Percentiles rank a stretch among this genome's conserved stretches.
Conservation (phyloP, 345 rosid genomes). For the Gossypium longicalyx region DNA sequence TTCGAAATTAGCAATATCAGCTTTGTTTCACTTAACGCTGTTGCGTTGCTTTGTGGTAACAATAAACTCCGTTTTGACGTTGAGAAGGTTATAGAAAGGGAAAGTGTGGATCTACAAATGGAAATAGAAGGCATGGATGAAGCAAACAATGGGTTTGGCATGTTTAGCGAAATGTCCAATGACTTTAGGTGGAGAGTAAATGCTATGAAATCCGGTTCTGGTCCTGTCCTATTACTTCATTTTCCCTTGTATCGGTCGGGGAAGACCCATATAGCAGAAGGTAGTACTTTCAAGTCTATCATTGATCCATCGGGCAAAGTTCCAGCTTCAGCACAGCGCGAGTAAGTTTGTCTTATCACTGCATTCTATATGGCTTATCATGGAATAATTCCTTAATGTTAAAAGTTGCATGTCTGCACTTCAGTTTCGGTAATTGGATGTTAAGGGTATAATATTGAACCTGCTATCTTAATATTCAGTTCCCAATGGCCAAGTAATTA, state of each 20-base stretch:
- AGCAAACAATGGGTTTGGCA: conserved; percentile 10
- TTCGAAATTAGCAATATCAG: conserved; percentile 54
- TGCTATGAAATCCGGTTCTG: conserved; percentile 36
- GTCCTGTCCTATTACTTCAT: conserved; percentile 59
- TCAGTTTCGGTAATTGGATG: background rate
- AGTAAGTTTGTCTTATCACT: conserved; percentile 14
- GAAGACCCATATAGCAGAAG: conserved; percentile 14
- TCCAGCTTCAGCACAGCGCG: conserved; percentile 16
- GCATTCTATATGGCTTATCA: background rate
- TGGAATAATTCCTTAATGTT: background rate
- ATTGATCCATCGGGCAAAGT: background rate
- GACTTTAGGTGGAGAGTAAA: conserved; percentile 39
- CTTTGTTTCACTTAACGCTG: conserved; percentile 57
- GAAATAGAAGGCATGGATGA: conserved; percentile 17
- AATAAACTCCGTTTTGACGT: conserved; percentile 40
- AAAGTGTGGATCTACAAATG: conserved; percentile 32
- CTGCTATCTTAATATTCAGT: background rate
- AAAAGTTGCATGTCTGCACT: background rate
- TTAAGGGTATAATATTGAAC: background rate
- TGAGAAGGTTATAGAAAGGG: conserved; percentile 54
- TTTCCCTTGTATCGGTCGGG: conserved; percentile 39
- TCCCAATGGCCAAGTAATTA: background rate
- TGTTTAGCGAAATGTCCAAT: conserved; percentile 13
- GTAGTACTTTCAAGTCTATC: conserved; percentile 13
- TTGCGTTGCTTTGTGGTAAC: conserved; percentile 50